Percentiles rank a stretch among this genome's conserved stretches.
Evolutionary conservation across 1,284 basidiomycete species (phyloP).

Genomic region (Pseudozyma flocculosa): DNA sequence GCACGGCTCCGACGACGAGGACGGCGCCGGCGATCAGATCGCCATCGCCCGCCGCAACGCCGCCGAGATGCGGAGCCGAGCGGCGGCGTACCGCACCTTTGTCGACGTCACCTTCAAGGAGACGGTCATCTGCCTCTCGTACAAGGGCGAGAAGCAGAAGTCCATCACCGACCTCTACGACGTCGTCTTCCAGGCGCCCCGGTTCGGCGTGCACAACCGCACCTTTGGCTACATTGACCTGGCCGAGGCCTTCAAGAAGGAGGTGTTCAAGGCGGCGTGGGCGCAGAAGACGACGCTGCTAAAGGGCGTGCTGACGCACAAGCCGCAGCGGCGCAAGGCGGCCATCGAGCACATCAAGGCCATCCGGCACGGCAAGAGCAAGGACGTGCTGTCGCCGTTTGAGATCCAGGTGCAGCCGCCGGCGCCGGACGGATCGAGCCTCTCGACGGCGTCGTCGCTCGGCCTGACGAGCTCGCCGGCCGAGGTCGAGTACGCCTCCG

Average conservation of each 20-base stretch:
- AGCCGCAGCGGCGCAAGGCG: constrained; percentile 24
- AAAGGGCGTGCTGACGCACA: constrained; percentile 45
- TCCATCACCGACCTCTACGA: constrained; percentile 63
- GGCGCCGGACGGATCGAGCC: constrained; percentile 5
- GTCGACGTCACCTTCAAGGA: constrained; percentile 76
- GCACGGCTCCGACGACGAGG: constrained; percentile 14
- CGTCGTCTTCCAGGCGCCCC: constrained; percentile 62
- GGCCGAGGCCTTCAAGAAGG: constrained; percentile 50
- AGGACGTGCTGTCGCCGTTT: constrained; percentile 10
- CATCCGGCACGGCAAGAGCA: constrained; percentile 17
- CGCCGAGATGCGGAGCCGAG: constrained; percentile 60
- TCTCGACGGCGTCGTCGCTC: not conserved
- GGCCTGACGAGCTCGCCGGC: not conserved
- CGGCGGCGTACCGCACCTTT: constrained; percentile 67
- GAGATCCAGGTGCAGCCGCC: constrained; percentile 22
- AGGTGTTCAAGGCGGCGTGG: constrained; percentile 55
- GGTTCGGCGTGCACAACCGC: constrained; percentile 77
- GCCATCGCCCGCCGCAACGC: constrained; percentile 48
- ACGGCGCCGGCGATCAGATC: constrained; percentile 18
- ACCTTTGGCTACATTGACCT: constrained; percentile 68
- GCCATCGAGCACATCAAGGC: constrained; percentile 31
- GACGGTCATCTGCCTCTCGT: constrained; percentile 61
- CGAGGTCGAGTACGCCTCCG: constrained; percentile 1
- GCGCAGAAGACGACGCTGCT: constrained; percentile 49
- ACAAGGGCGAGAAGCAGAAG: constrained; percentile 63